phyloP scores from a whole-genome alignment of 2,329 filamentous ascomycete genomes.

The Fusarium azukiicola region DNA sequence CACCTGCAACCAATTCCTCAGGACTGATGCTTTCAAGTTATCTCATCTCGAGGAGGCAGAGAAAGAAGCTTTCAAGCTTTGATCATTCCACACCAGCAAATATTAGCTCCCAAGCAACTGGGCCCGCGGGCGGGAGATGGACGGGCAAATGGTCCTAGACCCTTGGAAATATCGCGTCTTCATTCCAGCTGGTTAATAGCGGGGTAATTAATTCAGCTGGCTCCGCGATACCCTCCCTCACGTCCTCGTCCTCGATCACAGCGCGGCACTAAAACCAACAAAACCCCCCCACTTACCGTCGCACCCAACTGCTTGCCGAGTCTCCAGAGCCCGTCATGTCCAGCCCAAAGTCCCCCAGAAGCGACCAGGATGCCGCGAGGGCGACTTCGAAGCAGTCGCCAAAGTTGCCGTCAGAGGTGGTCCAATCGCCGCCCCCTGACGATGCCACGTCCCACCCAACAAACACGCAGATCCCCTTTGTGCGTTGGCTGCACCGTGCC shows the following conservation, averaged over 20 bases:
- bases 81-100: background rate
- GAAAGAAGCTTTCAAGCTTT: background rate
- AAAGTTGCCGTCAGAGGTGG: background rate
- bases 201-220: constrained; percentile 15
- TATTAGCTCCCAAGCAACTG: background rate
- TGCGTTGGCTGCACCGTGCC: background rate
- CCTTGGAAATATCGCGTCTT: constrained; percentile 10
- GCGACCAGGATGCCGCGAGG: background rate
- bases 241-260: background rate
- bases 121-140: constrained; percentile 36
- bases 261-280: background rate
- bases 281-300: background rate
- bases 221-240: background rate
- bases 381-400: constrained; percentile 5
- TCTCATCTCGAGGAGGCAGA: background rate
- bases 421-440: background rate
- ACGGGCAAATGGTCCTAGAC: constrained; percentile 5
- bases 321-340: constrained; percentile 6
- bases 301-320: background rate
- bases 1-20: background rate
- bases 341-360: constrained; percentile 21
- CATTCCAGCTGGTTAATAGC: constrained; percentile 4
- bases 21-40: constrained; percentile 1
- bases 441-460: constrained; percentile 21
- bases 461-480: constrained; percentile 45